Base-by-base conservation (phyloP, 306 rosid genomes). In the Morella rubra region DNA sequence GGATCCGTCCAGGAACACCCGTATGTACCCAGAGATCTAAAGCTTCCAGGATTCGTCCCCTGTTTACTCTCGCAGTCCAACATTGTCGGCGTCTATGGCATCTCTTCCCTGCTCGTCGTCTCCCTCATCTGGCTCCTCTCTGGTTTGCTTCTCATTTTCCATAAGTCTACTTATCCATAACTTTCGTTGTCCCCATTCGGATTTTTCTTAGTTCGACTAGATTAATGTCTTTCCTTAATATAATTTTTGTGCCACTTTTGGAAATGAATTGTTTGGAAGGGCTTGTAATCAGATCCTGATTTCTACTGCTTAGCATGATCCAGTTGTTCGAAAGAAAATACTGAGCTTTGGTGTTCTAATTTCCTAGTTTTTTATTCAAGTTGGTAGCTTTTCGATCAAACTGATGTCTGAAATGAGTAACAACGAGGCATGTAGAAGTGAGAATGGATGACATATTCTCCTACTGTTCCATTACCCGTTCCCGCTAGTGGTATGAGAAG, bases 1-100 rank as follows among this genome's bases (percentile, higher is more conserved):
- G 80, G 72, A 60, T 89, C 88, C 71, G 45, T 83, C 12, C 50
- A 41, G 2, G 65, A 55, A 76, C 98, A 95, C 72, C 97, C 97
- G 0, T 95, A 95, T 49, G 68, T 80, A 3, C 97, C 99, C 3
- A 75, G 42, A 2, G 91, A 91, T 70, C 73, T 95, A 72, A 75
- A 81, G 46, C 87, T 92, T 1, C 93, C 90, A 0, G 97, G 79
- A 27, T 95, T 78, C 56, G 87, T 89, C 40, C 97, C 97, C 0
- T 42, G 76, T 44, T 76, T 51, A 11, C 97, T 92, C 77, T 77
- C 96, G 19, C 82, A 79, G 73, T 76, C 90, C 56, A 75, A 87
- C 53, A 89, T 93, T 76, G 37, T 91, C 67, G 71, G 74, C 19
- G 75, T 79, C 84, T 89, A 66, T 55, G 82, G 74, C 56, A 1